Percentiles rank a stretch among this genome's conserved stretches.
Conservation (phyloP, 2,329 filamentous ascomycete genomes). For the Penicillium sp. region DNA sequence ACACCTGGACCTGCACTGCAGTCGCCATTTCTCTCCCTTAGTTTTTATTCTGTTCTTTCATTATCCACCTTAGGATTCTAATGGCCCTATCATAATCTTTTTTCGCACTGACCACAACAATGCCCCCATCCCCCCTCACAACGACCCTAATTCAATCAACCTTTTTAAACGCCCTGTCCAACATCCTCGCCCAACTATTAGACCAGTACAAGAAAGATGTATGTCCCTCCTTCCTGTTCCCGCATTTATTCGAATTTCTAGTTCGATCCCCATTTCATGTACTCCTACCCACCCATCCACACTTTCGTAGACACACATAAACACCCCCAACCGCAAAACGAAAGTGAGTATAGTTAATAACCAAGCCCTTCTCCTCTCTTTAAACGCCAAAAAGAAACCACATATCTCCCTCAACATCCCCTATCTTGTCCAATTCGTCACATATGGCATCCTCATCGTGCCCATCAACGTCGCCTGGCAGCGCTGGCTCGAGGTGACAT, state of each 20-base stretch:
- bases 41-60: no score
- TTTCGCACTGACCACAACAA: not conserved
- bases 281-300: not conserved
- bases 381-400: slow-evolving; percentile 44
- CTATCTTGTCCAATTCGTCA: slow-evolving; percentile 75
- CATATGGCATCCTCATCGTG: slow-evolving; percentile 73
- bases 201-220: slow-evolving; percentile 42
- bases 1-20: no score
- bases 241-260: not conserved
- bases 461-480: slow-evolving; percentile 91
- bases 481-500: slow-evolving; percentile 73
- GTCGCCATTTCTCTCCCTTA: no score
- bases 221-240: slow-evolving; percentile 17
- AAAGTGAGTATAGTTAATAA: slow-evolving; percentile 4
- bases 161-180: slow-evolving; percentile 44
- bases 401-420: slow-evolving; percentile 64
- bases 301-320: not conserved
- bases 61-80: no score
- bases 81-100: no score
- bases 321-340: slow-evolving; percentile 3
- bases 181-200: slow-evolving; percentile 44
- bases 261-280: not conserved
- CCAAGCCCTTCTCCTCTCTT: not conserved
- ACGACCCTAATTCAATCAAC: slow-evolving; percentile 44
- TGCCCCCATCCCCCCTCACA: slow-evolving; percentile 33